phyloP scores from a whole-genome alignment of 768 basidiomycete genomes.

The Dioszegia crocea region DNA sequence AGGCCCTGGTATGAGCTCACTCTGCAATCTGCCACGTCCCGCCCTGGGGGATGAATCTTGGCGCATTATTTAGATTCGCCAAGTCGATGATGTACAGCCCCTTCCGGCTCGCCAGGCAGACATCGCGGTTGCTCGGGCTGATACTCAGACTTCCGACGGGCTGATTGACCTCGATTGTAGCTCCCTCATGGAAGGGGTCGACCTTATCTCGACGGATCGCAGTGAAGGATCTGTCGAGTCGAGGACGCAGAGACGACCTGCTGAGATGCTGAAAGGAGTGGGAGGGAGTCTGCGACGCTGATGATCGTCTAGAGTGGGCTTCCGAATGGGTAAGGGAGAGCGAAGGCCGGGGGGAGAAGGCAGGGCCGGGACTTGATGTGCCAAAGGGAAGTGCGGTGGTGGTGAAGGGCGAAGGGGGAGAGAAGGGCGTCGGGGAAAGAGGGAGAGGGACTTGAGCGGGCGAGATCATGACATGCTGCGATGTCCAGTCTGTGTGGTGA shows the following conservation, averaged over 20 bases:
- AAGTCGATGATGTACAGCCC: conserved; percentile 95
- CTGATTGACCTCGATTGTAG: conserved; percentile 47
- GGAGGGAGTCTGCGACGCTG: conserved; percentile 25
- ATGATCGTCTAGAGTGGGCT: conserved; percentile 14
- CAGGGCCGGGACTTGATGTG: conserved; percentile 13
- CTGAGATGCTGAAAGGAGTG: not conserved
- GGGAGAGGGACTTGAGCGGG: conserved; percentile 9
- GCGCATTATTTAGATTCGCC: conserved; percentile 75
- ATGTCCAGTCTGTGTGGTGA: not conserved
- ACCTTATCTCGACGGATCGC: conserved; percentile 9
- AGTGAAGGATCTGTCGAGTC: conserved; percentile 24
- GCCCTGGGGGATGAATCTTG: conserved; percentile 90
- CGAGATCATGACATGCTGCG: conserved; percentile 13
- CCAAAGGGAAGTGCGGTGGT: conserved; percentile 1
- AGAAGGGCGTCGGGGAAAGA: conserved; percentile 10
- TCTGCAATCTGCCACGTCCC: conserved; percentile 84
- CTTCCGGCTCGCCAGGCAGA: conserved; percentile 78
- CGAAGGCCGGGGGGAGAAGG: conserved; percentile 14
- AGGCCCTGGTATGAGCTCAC: no score
- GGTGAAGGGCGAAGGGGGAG: conserved; percentile 4
- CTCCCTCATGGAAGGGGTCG: conserved; percentile 29
- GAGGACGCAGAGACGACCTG: conserved; percentile 13
- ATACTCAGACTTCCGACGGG: conserved; percentile 55
- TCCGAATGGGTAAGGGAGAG: conserved; percentile 14
- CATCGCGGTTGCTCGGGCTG: conserved; percentile 77